Evolutionary conservation across 768 basidiomycete species (phyloP), one percentile per base, ranked within the genome.

Genomic region (Lactifluus pinguis): DNA sequence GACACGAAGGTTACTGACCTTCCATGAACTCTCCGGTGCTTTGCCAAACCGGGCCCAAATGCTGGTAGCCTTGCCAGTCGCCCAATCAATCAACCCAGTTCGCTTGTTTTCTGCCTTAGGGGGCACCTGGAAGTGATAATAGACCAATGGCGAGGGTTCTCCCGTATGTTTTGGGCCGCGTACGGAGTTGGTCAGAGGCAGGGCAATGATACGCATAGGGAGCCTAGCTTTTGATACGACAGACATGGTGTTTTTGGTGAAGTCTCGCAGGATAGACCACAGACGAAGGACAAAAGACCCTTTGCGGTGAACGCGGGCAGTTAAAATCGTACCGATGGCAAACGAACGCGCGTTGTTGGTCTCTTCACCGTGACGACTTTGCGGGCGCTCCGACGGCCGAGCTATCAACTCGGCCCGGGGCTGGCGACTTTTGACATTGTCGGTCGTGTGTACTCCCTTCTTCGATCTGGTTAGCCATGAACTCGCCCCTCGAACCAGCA

Each of bases 21-120:
- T 84, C 89, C 89, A 92, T 55, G 79, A 82, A 21, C 80, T 82
- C 57, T 84, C 73, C 6, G 74, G 71, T 1, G 85, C 82, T 65
- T 83, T 83, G 11, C 87, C 89, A 67, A 89, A 84, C 19, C 77
- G 75, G 29, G 81, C 76, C 89, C 89, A 92, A 5, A 78, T 70
- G 49, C 76, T 70, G 1, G 77, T 69, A 0, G 82, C 83, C 66
- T 85, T 89, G 21, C 68, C 70, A 3, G 78, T 73, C 5, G 73
- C 74, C 76, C 77, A 82, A 5, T 77, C 79, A n/a, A 74, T 49
- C 61, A 81, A 83, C 21, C 75, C 76, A 45, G 69, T 62, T 44
- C 72, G 71, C 59, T 67, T 60, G 56, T 67, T 65, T 29, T 66
- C 67, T 57, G 62, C 42, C 7, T 68, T 69, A 4, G 69, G 69